phyloP scores from a whole-genome alignment of 2,329 filamentous ascomycete species.

The Fusarium solani-melongenae region DNA sequence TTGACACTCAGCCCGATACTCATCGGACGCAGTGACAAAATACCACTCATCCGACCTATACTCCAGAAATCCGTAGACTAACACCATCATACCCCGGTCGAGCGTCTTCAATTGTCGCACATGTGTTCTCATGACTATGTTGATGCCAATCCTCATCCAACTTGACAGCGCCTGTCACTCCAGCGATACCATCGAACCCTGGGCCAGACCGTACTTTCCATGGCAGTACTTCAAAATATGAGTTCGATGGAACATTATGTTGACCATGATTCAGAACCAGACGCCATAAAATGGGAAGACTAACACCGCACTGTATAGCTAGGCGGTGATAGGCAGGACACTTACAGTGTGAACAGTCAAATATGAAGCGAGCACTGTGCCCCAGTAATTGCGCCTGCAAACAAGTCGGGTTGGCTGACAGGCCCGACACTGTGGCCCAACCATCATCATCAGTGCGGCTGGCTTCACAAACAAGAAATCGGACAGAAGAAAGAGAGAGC shows the following conservation, averaged over 20 bases:
- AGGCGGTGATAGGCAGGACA: rapidly evolving
- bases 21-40: background rate
- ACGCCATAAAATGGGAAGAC: background rate
- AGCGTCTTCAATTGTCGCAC: background rate
- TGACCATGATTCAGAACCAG: background rate
- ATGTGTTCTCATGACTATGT: background rate
- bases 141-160: background rate
- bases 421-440: conserved; percentile 16
- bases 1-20: background rate
- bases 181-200: background rate
- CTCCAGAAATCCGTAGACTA: background rate
- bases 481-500: conserved; percentile 2
- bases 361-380: conserved; percentile 17
- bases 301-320: conserved; percentile 6
- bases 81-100: background rate
- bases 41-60: background rate
- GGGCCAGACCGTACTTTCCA: background rate
- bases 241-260: background rate
- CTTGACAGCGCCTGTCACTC: background rate
- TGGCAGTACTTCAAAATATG: background rate
- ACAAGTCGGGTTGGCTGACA: conserved; percentile 26
- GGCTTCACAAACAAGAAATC: conserved; percentile 4
- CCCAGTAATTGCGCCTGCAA: conserved; percentile 25
- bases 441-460: conserved; percentile 24
- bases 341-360: background rate